Base-by-base conservation (phyloP, 179 eudicot species). In the Heliamphora pulchella region DNA sequence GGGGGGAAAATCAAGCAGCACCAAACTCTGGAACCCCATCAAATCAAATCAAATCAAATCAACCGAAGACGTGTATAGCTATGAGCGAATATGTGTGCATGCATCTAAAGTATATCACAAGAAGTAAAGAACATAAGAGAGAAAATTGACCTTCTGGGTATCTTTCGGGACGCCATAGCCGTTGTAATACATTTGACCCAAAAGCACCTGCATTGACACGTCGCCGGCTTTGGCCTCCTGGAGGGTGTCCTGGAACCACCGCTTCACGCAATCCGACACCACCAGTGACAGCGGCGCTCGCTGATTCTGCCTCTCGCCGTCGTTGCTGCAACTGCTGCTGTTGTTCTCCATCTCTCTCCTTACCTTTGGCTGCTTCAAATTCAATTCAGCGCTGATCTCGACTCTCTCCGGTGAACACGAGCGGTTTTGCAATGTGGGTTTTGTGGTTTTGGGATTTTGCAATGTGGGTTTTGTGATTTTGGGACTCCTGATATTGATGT, bases 161-260 rank as follows among this genome's bases (percentile, higher is more conserved):
- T 93, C 96, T 83, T 78, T 83, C 13, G 90, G 79, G 39, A 90
- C 88, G 65, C 97, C 97, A 88, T 93, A 93, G 43, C 96, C 96
- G 87, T 57, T 64, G 81, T 72, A 80, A 74, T 93, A 93, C 97
- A 93, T 93, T 93, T 93, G 96, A 80, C 88, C 90, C 51, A 91
- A 87, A 80, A 93, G 89, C 57, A 93, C 92, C 87, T 93, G 97
- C 95, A 91, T 91, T 73, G 88, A 86, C 46, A 86, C 74, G 76
- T 93, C 97, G n/a, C 97, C 97, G 11, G 86, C 78, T 83, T 87
- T 93, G 13, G 97, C 97, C 78, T 93, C 97, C 83, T 89, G 91
- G 11, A 93, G 90, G 59, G 97, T 87, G 74, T 93, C 97, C 44
- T 82, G 87, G 81, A 91, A 93, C 97, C 97, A 93, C 75, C 97